Evolutionary conservation across 345 rosid genomes (phyloP).

Genomic region (Aurinia saxatilis): DNA sequence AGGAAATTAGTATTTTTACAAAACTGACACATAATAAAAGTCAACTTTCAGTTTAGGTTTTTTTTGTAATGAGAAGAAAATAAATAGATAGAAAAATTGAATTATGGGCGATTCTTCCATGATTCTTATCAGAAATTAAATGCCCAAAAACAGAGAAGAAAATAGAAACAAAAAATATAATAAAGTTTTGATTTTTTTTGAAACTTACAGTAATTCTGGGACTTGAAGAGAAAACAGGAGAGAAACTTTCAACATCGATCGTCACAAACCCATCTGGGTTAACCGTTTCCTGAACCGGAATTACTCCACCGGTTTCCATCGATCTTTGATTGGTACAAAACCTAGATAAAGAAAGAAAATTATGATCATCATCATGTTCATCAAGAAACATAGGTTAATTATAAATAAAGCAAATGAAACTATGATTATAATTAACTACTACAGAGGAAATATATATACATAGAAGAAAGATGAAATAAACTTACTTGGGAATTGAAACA

Average conservation of each 20-base stretch:
- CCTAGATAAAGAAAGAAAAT: too few relatives aligned
- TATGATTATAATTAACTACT: not conserved
- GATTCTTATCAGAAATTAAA: slow-evolving; percentile 12
- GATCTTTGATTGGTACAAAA: slow-evolving; percentile 8
- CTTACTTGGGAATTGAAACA: slow-evolving; percentile 15
- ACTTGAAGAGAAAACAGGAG: slow-evolving; percentile 23
- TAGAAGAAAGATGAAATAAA: not conserved
- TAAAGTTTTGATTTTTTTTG: not conserved
- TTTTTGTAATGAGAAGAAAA: not conserved
- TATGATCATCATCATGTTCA: slow-evolving; percentile 1
- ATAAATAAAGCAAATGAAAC: not conserved
- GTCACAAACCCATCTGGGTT: slow-evolving; percentile 60
- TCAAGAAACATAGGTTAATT: not conserved
- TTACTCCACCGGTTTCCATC: slow-evolving; percentile 20
- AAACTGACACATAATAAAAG: slow-evolving; percentile 1
- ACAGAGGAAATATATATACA: not conserved
- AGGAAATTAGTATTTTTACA: not conserved
- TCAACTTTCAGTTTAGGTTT: not conserved
- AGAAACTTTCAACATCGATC: slow-evolving; percentile 61
- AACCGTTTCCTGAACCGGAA: slow-evolving; percentile 42
- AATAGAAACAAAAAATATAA: not conserved
- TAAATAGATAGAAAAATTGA: not conserved
- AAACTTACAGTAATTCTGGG: slow-evolving; percentile 27
- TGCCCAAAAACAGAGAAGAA: not conserved
- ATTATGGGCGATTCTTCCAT: slow-evolving; percentile 16